Evolutionary conservation across 75 land plant species (phyloP).

Genomic region (Picea glauca): DNA sequence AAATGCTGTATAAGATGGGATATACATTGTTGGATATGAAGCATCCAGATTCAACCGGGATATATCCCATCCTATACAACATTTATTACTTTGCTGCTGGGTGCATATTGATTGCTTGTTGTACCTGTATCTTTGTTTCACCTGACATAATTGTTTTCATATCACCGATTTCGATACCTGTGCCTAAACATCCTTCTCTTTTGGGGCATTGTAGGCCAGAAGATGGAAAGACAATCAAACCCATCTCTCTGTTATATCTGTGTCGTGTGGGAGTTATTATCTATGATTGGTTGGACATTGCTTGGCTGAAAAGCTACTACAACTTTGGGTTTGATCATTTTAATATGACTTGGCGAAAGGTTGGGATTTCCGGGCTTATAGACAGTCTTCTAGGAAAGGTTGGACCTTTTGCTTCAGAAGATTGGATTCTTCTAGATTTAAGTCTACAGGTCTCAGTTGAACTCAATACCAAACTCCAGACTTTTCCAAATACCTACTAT

Average conservation of each 20-base stretch:
- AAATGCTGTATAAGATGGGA: no score
- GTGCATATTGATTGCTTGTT: no score
- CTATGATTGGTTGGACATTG: slow-evolving; percentile 88
- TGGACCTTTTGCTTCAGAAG: slow-evolving; percentile 79
- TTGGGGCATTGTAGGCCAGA: slow-evolving; percentile 55
- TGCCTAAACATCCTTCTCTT: no score
- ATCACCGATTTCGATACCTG: no score
- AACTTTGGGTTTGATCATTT: slow-evolving; percentile 97
- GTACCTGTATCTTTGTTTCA: neutral
- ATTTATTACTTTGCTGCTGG: no score
- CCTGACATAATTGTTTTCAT: neutral
- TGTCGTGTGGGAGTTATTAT: slow-evolving; percentile 71
- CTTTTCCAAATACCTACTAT: slow-evolving; percentile 90
- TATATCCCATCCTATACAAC: no score
- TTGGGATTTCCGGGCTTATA: slow-evolving; percentile 67
- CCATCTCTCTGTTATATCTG: slow-evolving; percentile 68
- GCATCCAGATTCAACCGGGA: no score
- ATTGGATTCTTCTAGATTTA: slow-evolving; percentile 93
- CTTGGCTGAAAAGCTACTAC: slow-evolving; percentile 75
- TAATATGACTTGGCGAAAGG: slow-evolving; percentile 67
- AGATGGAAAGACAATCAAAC: slow-evolving; percentile 74
- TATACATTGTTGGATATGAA: no score
- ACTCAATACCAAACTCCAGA: slow-evolving; percentile 54
- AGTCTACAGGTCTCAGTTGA: slow-evolving; percentile 72
- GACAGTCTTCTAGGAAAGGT: slow-evolving; percentile 53